phyloP scores from a whole-genome alignment of 257 asterid genomes.

The Forsythia viridissima region DNA sequence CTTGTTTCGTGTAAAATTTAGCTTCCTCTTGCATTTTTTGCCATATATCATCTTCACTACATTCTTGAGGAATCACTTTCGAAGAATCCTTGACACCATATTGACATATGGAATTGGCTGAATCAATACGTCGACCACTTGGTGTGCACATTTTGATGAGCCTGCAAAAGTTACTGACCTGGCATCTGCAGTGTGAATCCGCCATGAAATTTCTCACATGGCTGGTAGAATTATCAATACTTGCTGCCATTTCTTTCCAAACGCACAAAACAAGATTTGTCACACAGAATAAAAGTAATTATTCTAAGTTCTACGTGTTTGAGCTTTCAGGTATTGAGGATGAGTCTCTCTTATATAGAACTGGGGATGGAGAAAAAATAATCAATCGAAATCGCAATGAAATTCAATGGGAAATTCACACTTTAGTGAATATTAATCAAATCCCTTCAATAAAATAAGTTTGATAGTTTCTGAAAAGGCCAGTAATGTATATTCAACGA shows the following conservation, averaged over 20 bases:
- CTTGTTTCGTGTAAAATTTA: conserved; percentile 24
- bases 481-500: background rate
- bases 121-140: background rate
- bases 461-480: background rate
- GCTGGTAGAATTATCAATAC: conserved; percentile 20
- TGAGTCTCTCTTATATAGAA: conserved; percentile 25
- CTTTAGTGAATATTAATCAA: conserved; percentile 1
- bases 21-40: conserved; percentile 35
- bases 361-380: background rate
- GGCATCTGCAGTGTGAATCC: conserved; percentile 11
- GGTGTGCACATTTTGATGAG: conserved; percentile 17
- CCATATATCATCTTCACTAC: conserved; percentile 38
- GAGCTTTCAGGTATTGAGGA: background rate
- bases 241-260: conserved; percentile 34
- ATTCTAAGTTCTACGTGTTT: background rate
- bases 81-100: background rate
- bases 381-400: conserved; percentile 10
- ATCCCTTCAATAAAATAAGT: conserved; percentile 9
- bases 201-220: background rate
- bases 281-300: background rate
- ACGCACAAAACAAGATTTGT: background rate
- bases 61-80: conserved; percentile 26
- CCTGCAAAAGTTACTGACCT: background rate
- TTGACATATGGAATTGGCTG: background rate
- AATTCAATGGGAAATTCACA: conserved; percentile 17